These are phyloP conservation scores for Aurantiochytrium sp. DNA, from an alignment of 108 stramenopile species.

Conservation along the genomic window DNA sequence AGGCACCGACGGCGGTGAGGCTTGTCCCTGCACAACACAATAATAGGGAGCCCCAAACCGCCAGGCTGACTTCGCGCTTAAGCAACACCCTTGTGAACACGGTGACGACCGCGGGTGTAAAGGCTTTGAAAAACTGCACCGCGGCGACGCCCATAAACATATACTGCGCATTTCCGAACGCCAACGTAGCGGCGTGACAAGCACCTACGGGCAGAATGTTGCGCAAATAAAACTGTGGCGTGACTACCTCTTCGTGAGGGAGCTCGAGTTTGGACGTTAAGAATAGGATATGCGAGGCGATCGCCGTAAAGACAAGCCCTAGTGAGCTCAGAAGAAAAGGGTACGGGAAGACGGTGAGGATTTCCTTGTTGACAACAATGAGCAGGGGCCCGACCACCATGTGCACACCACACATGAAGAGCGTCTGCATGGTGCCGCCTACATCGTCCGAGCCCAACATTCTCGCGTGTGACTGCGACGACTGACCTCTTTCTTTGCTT, in stretches of 20 bases:
- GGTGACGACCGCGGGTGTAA: conserved; percentile 22
- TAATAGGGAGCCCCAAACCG: background rate
- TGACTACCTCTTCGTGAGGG: background rate
- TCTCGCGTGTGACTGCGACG: too few relatives aligned
- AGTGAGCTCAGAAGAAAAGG: conserved; percentile 17
- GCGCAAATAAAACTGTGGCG: background rate
- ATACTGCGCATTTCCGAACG: conserved; percentile 34
- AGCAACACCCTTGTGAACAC: background rate
- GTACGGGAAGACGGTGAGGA: conserved; percentile 26
- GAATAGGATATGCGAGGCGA: background rate
- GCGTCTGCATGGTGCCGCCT: background rate
- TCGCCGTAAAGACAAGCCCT: background rate
- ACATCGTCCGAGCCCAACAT: background rate
- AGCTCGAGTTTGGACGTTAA: background rate
- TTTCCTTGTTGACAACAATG: conserved; percentile 27
- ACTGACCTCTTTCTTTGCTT: too few relatives aligned
- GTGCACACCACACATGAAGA: background rate
- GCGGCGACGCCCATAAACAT: conserved; percentile 21
- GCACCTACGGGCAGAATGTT: conserved; percentile 25
- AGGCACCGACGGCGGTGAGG: background rate
- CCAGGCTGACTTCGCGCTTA: background rate
- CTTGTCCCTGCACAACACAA: conserved; percentile 22
- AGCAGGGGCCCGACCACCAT: conserved; percentile 31
- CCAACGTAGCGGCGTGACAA: conserved; percentile 21
- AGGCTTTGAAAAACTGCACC: background rate